Base-by-base conservation (phyloP, 768 basidiomycete genomes). In the Aureoboletus auriporus region DNA sequence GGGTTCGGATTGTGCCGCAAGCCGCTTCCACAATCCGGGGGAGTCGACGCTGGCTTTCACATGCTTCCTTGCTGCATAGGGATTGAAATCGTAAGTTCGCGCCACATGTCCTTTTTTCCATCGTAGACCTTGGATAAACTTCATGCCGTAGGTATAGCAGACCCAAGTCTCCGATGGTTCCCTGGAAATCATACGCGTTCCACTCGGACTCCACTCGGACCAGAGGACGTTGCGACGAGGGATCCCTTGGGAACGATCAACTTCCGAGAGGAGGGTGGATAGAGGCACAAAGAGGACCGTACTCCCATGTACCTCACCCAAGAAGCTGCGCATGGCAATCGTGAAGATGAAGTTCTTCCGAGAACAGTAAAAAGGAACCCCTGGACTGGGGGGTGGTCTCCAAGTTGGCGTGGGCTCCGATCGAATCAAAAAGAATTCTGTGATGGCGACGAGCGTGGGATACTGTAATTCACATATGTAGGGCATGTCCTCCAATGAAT, bases 111-210 rank as follows among this genome's bases (percentile, higher is more conserved):
- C 53, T 5, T 41, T 17, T 7, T 52, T 55, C 57, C 66, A 65
- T 29, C 52, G 53, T 27, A 63, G 35, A 38, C 55, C 52, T 33
- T 56, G 62, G 14, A 68, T 49, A 23, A 63, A 70, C 30, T 58
- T 70, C 56, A 62, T 63, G 3, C 71, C 70, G 23, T 70, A 66
- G 13, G 66, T 51, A 46, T 64, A 68, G 39, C 69, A 70, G 17
- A 71, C 62, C 71, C 70, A 72, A 12, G 42, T 53, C 6, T 66
- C 63, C 16, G 64, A 64, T 12, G 63, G 59, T 5, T 50, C 53
- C 26, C 62, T 52, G 33, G 31, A 50, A 23, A 69, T 17, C 57
- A 70, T 64, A 36, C 67, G 66, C 4, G 69, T 53, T 33, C 52
- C 50, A 5, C 13, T 16, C 1, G 68, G 65, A 14, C 70, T 69